Base-by-base conservation (phyloP, 169 alveolate species). In the Perkinsus marinus region DNA sequence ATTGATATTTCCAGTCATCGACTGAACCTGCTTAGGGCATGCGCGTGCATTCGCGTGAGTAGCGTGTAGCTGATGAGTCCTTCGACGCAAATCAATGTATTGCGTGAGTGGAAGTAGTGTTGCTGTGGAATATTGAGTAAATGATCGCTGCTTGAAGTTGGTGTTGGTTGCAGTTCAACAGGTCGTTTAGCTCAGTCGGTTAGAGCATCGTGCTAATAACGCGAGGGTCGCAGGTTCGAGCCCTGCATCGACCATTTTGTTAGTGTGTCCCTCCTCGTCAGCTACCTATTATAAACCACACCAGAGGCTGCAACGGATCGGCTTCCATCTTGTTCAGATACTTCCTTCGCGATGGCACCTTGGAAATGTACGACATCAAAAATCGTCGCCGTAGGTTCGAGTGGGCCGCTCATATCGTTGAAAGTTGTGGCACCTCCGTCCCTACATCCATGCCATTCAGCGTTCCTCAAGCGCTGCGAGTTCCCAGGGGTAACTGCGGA, bases 311-410 rank as follows among this genome's bases (percentile, higher is more conserved):
- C 79, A 0, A 30, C 34, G 26, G 22, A 13, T 57, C 34, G 79
- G 79, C 22, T 19, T 5, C 3, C 37, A 57, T 57, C 37, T 57
- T 57, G 79, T 19, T 6, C 79, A 57, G 79, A 39, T 96, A 93
- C 92, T 96, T 93, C 92, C 95, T 97, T 43, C 93, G 92, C 34
- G 97, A 95, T 69, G 91, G 93, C 30, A 93, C 97, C 39, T 94
- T 95, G 57, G 98, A 96, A 68, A 96, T 96, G 96, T 95, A 92
- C 79, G 98, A 96, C 90, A 68, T 96, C 39, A 96, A 96, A 92
- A 96, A 95, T 92, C 94, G 94, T 91, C 95, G 94, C 92, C 79
- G 79, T 57, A 57, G 79, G 79, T 57, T 41, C 46, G 10, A 41
- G 46, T 10, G 46, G 46, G 46, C 10, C 10, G 46, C 3, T 41